Evolutionary conservation across 2,329 filamentous ascomycete genomes (phyloP), one percentile per base, ranked within the genome.

Genomic region (Hymenoscyphus salicellus): DNA sequence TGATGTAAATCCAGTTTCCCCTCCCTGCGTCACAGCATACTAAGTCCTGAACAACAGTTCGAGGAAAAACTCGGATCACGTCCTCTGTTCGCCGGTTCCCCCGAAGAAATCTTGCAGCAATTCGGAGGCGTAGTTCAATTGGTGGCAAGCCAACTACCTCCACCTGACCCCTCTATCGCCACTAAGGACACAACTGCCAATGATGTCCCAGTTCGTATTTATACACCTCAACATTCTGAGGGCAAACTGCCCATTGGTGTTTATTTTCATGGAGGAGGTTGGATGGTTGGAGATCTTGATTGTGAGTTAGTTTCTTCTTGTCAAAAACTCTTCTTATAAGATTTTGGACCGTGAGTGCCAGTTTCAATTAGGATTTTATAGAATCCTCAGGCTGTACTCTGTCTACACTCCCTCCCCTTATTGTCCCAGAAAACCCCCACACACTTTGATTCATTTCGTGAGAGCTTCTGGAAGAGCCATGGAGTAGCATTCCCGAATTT

Each of bases 181-280:
- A 66, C 66, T 3, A 62, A 61, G 6, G 66, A 72, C 23, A 32
- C 63, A 11, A 66, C 46, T 0, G 68, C 66, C 14, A 65, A 69
- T 14, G 67, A 64, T 1, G 57, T 73, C 3, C 64, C 68, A 0
- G 66, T 73, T 52, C 70, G 72, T 7, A 70, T 73, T 5, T 73
- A 73, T 59, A 72, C 65, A 5, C 71, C 71, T 8, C 7, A 60
- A 8, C 43, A 46, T 14, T 20, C 63, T 52, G 62, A 61, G 23
- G 61, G 64, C 55, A 70, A 65, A 38, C 68, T 77, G 20, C 76
- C 77, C 5, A 65, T 77, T 36, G 73, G 73, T 32, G 69, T 78
- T 7, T 79, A 74, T 66, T 72, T 66, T 58, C 75, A 78, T 63
- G 77, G 77, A 46, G 77, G 77, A 32, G 77, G 77, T 1, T 78